Conservation (phyloP, 108 stramenopile genomes). For the Mayamaea pseudoterrestris region DNA sequence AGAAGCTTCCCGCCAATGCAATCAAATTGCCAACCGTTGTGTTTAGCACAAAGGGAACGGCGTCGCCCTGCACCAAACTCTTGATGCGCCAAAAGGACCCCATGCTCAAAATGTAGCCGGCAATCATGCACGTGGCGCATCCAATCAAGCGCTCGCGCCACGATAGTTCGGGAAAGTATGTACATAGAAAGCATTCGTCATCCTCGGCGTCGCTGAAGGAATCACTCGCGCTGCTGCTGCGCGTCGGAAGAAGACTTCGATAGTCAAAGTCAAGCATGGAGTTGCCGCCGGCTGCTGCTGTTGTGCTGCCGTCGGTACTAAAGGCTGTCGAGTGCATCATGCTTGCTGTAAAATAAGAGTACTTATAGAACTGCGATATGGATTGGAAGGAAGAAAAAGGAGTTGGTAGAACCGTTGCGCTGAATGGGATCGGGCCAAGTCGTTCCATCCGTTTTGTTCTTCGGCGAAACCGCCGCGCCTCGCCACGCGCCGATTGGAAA, state of each 20-base stretch:
- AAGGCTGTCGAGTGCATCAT: too few relatives aligned
- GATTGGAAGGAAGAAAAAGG: too few relatives aligned
- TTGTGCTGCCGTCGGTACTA: too few relatives aligned
- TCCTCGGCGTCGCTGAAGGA: not conserved
- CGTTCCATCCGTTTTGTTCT: too few relatives aligned
- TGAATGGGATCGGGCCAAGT: too few relatives aligned
- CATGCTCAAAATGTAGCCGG: conserved; percentile 40
- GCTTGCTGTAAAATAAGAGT: too few relatives aligned
- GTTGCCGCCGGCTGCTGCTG: too few relatives aligned
- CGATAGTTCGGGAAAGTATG: conserved; percentile 8
- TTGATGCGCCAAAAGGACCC: conserved; percentile 40
- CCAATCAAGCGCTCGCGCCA: conserved; percentile 38
- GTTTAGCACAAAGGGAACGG: conserved; percentile 29
- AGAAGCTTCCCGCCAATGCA: conserved; percentile 35
- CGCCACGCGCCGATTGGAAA: too few relatives aligned
- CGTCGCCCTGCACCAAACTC: conserved; percentile 29
- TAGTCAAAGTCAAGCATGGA: too few relatives aligned
- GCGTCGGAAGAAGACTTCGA: not conserved
- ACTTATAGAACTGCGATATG: too few relatives aligned
- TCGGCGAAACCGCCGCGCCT: too few relatives aligned
- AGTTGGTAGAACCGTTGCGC: too few relatives aligned
- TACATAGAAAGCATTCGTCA: not conserved
- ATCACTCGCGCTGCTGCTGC: not conserved
- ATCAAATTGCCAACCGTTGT: conserved; percentile 49
- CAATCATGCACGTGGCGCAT: conserved; percentile 40